A percentile compares a stretch with the other conserved stretches of the same genome.
Evolutionary conservation across 805 yeast genomes (phyloP).

Genomic region (Candida chauliodis): DNA sequence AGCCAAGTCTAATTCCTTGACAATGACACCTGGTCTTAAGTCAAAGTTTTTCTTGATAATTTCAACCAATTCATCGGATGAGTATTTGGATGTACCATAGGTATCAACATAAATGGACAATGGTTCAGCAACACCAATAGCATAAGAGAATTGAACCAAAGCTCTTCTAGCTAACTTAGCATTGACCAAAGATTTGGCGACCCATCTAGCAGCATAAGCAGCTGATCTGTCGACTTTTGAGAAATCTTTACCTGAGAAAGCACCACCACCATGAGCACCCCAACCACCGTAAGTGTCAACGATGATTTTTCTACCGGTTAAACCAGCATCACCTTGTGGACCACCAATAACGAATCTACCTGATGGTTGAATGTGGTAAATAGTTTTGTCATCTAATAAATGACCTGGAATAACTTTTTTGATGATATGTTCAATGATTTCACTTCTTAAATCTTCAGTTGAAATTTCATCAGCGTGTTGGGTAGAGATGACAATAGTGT

Average conservation of each 20-base stretch:
- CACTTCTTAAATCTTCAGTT: slow-evolving; percentile 84
- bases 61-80: slow-evolving; percentile 85
- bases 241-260: slow-evolving; percentile 99
- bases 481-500: slow-evolving; percentile 94
- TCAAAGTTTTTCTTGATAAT: slow-evolving; percentile 94
- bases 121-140: slow-evolving; percentile 99
- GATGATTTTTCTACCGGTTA: slow-evolving; percentile 98
- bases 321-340: slow-evolving; percentile 99
- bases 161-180: slow-evolving; percentile 97
- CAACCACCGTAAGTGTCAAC: slow-evolving; percentile 99
- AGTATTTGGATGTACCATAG: slow-evolving; percentile 92
- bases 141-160: slow-evolving; percentile 97
- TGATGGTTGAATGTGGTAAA: slow-evolving; percentile 98
- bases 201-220: slow-evolving; percentile 99
- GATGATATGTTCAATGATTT: slow-evolving; percentile 75
- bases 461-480: slow-evolving; percentile 97
- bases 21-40: slow-evolving; percentile 99
- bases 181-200: slow-evolving; percentile 93
- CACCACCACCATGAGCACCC: slow-evolving; percentile 99
- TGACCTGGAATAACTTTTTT: slow-evolving; percentile 90
- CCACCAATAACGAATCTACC: slow-evolving; percentile 99
- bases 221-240: slow-evolving; percentile 99
- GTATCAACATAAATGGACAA: slow-evolving; percentile 96
- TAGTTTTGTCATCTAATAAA: slow-evolving; percentile 89
- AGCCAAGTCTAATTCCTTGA: slow-evolving; percentile 93